These are phyloP conservation scores for Thalassiosira pacifica DNA, from an alignment of 352 stramenopile species.

Conservation along the genomic window DNA sequence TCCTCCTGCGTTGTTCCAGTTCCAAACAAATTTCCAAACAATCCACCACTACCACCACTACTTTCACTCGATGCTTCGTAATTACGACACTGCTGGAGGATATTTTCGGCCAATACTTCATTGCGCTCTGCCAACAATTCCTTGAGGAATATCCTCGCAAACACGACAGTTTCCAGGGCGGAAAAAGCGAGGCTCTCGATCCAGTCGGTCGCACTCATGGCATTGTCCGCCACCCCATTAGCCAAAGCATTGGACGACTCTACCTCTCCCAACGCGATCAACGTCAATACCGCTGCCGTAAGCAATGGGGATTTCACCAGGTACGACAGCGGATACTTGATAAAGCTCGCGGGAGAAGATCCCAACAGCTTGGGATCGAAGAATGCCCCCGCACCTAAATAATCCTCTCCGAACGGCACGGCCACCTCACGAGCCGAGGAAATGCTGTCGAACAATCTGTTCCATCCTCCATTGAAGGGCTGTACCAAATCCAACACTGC, in stretches of 20 bases:
- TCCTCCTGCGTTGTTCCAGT: constrained; percentile 29
- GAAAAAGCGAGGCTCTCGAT: constrained; percentile 61
- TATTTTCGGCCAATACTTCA: constrained; percentile 70
- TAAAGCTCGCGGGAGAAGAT: constrained; percentile 60
- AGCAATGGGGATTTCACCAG: constrained; percentile 67
- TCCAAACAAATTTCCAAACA: constrained; percentile 41
- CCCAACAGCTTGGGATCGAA: constrained; percentile 71
- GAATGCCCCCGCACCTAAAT: constrained; percentile 64
- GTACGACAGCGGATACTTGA: constrained; percentile 77
- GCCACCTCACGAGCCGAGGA: constrained; percentile 50
- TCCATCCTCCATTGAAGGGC: constrained; percentile 63
- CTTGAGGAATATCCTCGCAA: constrained; percentile 73
- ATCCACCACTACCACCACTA: constrained; percentile 6
- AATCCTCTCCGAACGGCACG: constrained; percentile 55
- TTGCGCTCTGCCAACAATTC: constrained; percentile 75
- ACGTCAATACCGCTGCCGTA: constrained; percentile 18
- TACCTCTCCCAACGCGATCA: constrained; percentile 49
- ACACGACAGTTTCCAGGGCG: constrained; percentile 68
- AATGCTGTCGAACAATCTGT: constrained; percentile 58
- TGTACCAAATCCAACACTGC: constrained; percentile 67
- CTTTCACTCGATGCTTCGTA: constrained; percentile 59
- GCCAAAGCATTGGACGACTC: constrained; percentile 33
- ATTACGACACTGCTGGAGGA: constrained; percentile 74
- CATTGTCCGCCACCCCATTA: constrained; percentile 4
- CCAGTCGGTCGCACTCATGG: constrained; percentile 40